phyloP scores from a whole-genome alignment of 2,329 filamentous ascomycete genomes.

The Alternaria dauci region DNA sequence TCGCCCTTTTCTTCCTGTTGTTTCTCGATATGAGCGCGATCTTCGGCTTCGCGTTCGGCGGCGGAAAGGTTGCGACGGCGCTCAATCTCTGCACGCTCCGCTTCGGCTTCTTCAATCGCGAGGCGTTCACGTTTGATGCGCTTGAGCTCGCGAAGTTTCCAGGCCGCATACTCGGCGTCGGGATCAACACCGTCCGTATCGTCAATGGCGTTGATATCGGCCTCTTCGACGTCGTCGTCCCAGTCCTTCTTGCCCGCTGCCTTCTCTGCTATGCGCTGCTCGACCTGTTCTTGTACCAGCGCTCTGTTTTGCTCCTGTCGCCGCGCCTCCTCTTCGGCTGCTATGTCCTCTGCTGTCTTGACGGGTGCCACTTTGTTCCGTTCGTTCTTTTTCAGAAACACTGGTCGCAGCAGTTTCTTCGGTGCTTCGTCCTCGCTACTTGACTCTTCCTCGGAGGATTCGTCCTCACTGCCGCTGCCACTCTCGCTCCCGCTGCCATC shows the following conservation, averaged over 20 bases:
- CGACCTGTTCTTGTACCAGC: slow-evolving; percentile 87
- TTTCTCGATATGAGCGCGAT: slow-evolving; percentile 76
- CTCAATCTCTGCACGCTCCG: slow-evolving; percentile 88
- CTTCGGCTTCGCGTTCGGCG: slow-evolving; percentile 86
- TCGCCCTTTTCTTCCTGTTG: slow-evolving; percentile 79
- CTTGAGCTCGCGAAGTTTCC: slow-evolving; percentile 91
- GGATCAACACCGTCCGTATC: slow-evolving; percentile 88
- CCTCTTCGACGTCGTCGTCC: slow-evolving; percentile 74
- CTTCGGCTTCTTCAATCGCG: slow-evolving; percentile 82
- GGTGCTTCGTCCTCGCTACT: slow-evolving; percentile 67
- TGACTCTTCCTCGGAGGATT: slow-evolving; percentile 62
- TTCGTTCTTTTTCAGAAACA: slow-evolving; percentile 71
- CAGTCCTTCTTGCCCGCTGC: slow-evolving; percentile 82
- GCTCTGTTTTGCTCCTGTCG: slow-evolving; percentile 77
- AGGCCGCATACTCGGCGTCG: slow-evolving; percentile 87
- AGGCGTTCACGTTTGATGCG: slow-evolving; percentile 87
- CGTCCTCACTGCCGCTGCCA: slow-evolving; percentile 36
- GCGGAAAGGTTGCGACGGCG: slow-evolving; percentile 84
- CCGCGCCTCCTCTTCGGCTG: slow-evolving; percentile 62
- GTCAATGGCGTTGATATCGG: slow-evolving; percentile 78
- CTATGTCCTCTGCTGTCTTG: slow-evolving; percentile 52
- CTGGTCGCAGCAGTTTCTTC: slow-evolving; percentile 68
- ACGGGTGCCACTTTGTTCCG: slow-evolving; percentile 55
- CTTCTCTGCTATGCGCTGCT: slow-evolving; percentile 78
- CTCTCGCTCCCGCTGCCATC: slow-evolving; percentile 26